phyloP scores from a whole-genome alignment of 2,329 filamentous ascomycete genomes.

The Aspergillus latus region DNA sequence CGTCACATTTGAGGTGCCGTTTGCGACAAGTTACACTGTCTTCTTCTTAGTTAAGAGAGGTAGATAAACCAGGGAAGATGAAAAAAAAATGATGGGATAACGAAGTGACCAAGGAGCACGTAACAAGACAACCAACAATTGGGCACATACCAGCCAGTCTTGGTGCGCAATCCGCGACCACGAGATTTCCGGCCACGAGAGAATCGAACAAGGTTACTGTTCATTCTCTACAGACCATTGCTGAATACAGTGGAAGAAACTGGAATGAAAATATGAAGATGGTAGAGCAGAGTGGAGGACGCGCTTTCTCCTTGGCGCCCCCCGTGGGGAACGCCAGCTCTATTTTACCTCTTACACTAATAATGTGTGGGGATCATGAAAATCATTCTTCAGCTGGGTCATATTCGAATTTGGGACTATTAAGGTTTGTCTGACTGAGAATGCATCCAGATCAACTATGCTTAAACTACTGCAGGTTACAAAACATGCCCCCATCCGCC shows the following conservation, averaged over 20 bases:
- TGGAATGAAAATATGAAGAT: too few species aligned
- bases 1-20: constrained; percentile 34
- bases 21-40: constrained; percentile 19
- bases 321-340: too few species aligned
- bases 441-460: too few species aligned
- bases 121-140: neutral
- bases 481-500: constrained; percentile 86
- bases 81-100: too few species aligned
- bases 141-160: constrained; percentile 27
- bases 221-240: too few species aligned
- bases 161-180: constrained; percentile 29
- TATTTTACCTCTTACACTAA: too few species aligned
- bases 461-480: constrained; percentile 69
- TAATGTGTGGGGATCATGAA: neutral
- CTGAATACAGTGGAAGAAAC: too few species aligned
- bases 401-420: too few species aligned
- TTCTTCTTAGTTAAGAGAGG: neutral
- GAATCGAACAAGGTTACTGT: neutral
- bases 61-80: neutral
- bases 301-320: too few species aligned
- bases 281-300: too few species aligned
- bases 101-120: neutral
- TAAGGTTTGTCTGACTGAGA: too few species aligned
- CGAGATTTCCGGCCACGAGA: constrained; percentile 26
- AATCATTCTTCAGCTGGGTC: too few species aligned